phyloP scores from a whole-genome alignment of 1,139 yeast genomes.

The Sugiyamaella pinicola region DNA sequence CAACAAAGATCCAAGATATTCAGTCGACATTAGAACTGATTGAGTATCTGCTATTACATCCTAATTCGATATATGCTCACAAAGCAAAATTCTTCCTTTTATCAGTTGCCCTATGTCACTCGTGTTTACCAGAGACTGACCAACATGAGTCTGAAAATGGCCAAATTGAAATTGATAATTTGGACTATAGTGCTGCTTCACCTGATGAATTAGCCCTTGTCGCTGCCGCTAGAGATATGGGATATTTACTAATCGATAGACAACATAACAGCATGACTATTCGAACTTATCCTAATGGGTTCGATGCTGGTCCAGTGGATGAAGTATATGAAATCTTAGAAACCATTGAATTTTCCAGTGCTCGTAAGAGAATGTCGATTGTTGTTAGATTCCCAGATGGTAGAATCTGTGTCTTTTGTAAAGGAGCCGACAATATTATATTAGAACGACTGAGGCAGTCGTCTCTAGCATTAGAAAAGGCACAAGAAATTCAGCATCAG shows the following conservation, averaged over 20 bases:
- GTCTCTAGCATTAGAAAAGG: conserved; percentile 62
- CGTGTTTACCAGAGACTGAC: conserved; percentile 70
- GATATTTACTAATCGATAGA: conserved; percentile 75
- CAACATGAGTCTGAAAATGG: conserved; percentile 35
- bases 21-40: conserved; percentile 65
- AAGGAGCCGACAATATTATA: conserved; percentile 96
- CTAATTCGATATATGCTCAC: conserved; percentile 68
- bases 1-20: conserved; percentile 41
- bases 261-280: conserved; percentile 60
- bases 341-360: conserved; percentile 80
- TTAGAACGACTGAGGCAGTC: conserved; percentile 66
- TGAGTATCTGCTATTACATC: conserved; percentile 68
- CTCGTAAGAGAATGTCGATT: conserved; percentile 94
- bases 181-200: conserved; percentile 87
- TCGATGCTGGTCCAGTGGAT: conserved; percentile 59
- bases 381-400: conserved; percentile 77
- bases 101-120: conserved; percentile 83
- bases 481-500: conserved; percentile 61
- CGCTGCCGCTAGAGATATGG: conserved; percentile 92
- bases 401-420: conserved; percentile 77
- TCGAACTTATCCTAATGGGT: conserved; percentile 84
- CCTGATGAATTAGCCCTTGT: conserved; percentile 96
- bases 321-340: conserved; percentile 78
- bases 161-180: conserved; percentile 47
- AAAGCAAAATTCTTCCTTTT: conserved; percentile 78